Conservation (phyloP, 2,329 filamentous ascomycete species). For the Cordyceps cicadae region DNA sequence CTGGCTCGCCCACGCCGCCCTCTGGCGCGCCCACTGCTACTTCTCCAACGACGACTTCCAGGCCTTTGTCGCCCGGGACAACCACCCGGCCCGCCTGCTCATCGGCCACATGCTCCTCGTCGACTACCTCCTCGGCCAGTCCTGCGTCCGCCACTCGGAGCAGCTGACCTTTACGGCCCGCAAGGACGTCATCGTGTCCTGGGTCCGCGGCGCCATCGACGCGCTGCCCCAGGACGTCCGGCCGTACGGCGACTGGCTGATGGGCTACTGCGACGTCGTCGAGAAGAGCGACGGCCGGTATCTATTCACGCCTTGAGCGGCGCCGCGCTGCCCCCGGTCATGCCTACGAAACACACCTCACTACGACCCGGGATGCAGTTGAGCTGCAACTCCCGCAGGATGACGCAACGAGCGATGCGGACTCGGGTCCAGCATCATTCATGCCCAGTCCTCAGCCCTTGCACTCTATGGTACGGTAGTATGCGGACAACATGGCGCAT, state of each 20-base stretch:
- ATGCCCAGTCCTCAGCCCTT: no score
- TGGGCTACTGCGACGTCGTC: constrained; percentile 18
- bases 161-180: constrained; percentile 18
- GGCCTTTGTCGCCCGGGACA: constrained; percentile 22
- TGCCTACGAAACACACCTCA: not conserved
- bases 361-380: not conserved
- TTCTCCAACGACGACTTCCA: constrained; percentile 23
- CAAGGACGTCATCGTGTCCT: constrained; percentile 19
- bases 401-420: not conserved
- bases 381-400: not conserved
- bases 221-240: constrained; percentile 15
- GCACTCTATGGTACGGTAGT: no score
- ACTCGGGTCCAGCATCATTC: no score
- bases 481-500: not conserved
- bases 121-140: constrained; percentile 22
- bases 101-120: constrained; percentile 29
- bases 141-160: constrained; percentile 16
- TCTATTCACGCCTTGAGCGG: constrained; percentile 19
- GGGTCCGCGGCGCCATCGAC: constrained; percentile 17
- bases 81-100: constrained; percentile 25
- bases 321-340: not conserved
- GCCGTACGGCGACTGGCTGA: constrained; percentile 16
- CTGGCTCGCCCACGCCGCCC: constrained; percentile 16
- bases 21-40: constrained; percentile 17
- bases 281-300: constrained; percentile 20